Evolutionary conservation across 495 filamentous ascomycete species (phyloP), one percentile per base, ranked within the genome.

Genomic region (Barbatosphaeria neglecta): DNA sequence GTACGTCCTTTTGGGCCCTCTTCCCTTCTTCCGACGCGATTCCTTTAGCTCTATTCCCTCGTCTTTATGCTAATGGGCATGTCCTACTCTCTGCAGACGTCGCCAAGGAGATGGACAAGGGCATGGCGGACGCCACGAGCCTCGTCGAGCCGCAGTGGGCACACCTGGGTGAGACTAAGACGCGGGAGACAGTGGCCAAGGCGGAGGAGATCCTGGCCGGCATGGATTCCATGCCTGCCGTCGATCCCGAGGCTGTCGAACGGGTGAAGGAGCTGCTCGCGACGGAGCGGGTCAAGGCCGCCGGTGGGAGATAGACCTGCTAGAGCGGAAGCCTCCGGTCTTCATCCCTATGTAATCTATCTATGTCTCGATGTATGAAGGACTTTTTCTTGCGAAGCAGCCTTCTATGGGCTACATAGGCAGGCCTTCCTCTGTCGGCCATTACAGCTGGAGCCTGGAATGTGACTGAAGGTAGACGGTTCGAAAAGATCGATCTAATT

Each of bases 71-170:
- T 58, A 50, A 59, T n/a, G n/a, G n/a, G n/a, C n/a, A n/a, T n/a
- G n/a, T n/a, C n/a, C 48, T 27, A 24, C 23, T n/a, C 56, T 6
- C 13, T 15, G 35, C 50, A 90, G 86, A 75, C 50, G 75, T 82
- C 40, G 76, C 69, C 25, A 79, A 83, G 62, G 64, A 69, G 17
- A 80, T 88, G 78, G 82, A 87, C 50, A 65, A 68, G 20, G 65
- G 69, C 37, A 53, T 77, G 39, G 59, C 75, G 45, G 74, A 81
- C 38, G 61, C 85, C 45, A 72, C 80, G 55, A 68, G 78, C 50
- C 65, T 74, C 19, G 61, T 87, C 38, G 71, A 80, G 37, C 63
- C 75, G 23, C 79, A 80, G 54, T 80, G 84, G 66, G 64, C 72
- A 7, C 75, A 78, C 47, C 78, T 87, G 41, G 82, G 78, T 41